These are phyloP conservation scores for Magnusiomyces suaveolens DNA, from an alignment of 1,139 yeast species.

Conservation along the genomic window DNA sequence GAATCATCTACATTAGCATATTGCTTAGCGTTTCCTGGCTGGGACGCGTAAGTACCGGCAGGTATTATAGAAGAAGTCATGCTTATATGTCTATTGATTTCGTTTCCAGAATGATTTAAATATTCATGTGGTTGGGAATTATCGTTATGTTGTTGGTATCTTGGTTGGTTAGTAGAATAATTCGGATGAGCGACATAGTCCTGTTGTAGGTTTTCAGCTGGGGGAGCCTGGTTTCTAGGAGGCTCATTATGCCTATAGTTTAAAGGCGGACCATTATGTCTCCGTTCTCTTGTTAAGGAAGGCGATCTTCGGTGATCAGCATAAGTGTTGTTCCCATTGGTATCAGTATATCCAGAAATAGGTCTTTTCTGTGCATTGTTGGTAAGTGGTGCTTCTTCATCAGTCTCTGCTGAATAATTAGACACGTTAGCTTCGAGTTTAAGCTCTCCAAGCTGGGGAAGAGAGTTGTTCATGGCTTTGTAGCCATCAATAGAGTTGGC, in stretches of 20 bases:
- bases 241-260: no score
- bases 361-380: constrained; percentile 2
- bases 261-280: neutral
- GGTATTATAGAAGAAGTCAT: neutral
- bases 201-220: neutral
- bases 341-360: neutral
- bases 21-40: constrained; percentile 6
- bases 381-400: constrained; percentile 18
- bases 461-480: constrained; percentile 3
- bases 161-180: neutral
- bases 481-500: neutral
- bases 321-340: constrained; percentile 9
- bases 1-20: no score
- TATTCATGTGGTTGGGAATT: neutral
- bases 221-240: neutral
- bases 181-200: constrained; percentile 10
- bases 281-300: constrained; percentile 9
- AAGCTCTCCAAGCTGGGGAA: constrained; percentile 19
- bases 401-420: constrained; percentile 4
- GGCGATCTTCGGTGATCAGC: constrained; percentile 16
- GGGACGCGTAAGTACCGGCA: constrained; percentile 2
- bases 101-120: neutral
- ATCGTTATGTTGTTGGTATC: neutral
- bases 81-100: neutral
- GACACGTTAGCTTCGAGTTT: constrained; percentile 15